Percentiles rank a stretch among this genome's conserved stretches.
Conservation (phyloP, 140 eudicot genomes). For the Erigeron philadelphicus region DNA sequence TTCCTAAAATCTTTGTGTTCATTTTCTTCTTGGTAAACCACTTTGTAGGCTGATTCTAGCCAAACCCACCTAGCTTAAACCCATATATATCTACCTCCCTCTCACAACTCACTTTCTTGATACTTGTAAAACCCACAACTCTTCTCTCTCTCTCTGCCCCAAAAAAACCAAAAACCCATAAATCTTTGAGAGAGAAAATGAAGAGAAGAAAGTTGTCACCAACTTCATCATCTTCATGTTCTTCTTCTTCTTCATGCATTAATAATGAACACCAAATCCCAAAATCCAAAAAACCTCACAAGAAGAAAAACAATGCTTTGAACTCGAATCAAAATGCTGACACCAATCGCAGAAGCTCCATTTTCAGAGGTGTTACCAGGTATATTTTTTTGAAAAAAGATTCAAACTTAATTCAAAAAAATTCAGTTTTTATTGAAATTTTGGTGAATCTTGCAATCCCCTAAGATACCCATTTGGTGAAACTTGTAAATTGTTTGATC, state of each 20-base stretch:
- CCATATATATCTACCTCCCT: conserved; percentile 29
- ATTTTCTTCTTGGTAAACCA: conserved; percentile 49
- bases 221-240: conserved; percentile 36
- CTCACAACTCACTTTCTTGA: conserved; percentile 21
- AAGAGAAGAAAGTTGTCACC: conserved; percentile 47
- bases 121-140: background rate
- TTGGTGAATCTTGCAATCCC: background rate
- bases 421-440: background rate
- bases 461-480: conserved; percentile 16
- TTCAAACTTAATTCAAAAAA: background rate
- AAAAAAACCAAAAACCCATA: background rate
- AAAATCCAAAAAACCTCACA: conserved; percentile 34
- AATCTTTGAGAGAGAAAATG: conserved; percentile 27
- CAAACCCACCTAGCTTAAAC: conserved; percentile 38
- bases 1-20: conserved; percentile 25
- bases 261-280: conserved; percentile 26
- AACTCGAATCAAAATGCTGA: conserved; percentile 40
- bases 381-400: conserved; percentile 12
- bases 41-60: conserved; percentile 44
- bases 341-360: conserved; percentile 62
- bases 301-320: conserved; percentile 24
- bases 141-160: conserved; percentile 10
- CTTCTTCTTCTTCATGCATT: conserved; percentile 70
- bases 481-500: conserved; percentile 1
- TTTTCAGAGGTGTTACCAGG: conserved; percentile 96